Percentiles rank a stretch among this genome's conserved stretches.
Conservation (phyloP, 768 basidiomycete genomes). For the Auriscalpium orientale region DNA sequence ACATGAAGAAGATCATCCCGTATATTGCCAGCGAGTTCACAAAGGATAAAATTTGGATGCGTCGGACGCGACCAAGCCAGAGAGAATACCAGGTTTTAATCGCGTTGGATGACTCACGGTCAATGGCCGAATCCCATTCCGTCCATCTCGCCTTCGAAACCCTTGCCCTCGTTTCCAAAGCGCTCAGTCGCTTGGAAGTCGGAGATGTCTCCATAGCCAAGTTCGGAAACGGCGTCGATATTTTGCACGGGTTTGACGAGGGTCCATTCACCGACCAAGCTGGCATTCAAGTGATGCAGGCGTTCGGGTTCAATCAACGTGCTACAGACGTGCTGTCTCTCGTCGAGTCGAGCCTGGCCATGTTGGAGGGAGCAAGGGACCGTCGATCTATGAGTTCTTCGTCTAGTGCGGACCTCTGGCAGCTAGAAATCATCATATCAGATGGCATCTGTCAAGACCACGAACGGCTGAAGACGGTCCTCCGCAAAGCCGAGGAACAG, state of each 20-base stretch:
- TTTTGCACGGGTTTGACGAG: constrained; percentile 80
- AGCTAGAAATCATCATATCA: constrained; percentile 95
- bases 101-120: constrained; percentile 91
- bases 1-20: constrained; percentile 98
- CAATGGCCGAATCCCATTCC: constrained; percentile 90
- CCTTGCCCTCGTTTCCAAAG: constrained; percentile 84
- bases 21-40: constrained; percentile 99
- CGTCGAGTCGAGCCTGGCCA: constrained; percentile 67
- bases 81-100: constrained; percentile 94
- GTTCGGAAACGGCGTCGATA: constrained; percentile 84
- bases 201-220: constrained; percentile 90
- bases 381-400: constrained; percentile 50
- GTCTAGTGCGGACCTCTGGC: constrained; percentile 84
- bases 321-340: constrained; percentile 82
- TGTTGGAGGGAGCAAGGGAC: constrained; percentile 74
- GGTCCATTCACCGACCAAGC: constrained; percentile 76
- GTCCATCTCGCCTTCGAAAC: constrained; percentile 93
- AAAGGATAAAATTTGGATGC: constrained; percentile 98
- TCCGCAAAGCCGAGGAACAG: constrained; percentile 84
- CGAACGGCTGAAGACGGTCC: constrained; percentile 66
- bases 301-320: constrained; percentile 86
- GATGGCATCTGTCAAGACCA: constrained; percentile 99
- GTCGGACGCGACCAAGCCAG: constrained; percentile 87
- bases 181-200: constrained; percentile 84
- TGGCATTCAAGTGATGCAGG: constrained; percentile 71